Conservation (phyloP, 495 filamentous ascomycete species). For the Tuber magnatum region DNA sequence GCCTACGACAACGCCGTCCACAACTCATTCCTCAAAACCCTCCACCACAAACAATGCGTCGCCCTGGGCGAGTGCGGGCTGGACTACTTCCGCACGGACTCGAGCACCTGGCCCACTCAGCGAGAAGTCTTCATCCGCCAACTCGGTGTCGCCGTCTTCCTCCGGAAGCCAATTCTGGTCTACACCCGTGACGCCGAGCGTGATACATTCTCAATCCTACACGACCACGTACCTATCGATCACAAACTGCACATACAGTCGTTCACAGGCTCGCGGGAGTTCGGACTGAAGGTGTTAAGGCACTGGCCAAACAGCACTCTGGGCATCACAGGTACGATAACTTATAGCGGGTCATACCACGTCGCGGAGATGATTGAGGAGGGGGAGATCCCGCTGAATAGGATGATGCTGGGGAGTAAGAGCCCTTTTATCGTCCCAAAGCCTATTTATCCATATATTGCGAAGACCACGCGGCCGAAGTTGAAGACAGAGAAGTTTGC, state of each 20-base stretch:
- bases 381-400: slow-evolving; percentile 9
- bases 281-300: slow-evolving; percentile 8
- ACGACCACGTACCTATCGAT: slow-evolving; percentile 12
- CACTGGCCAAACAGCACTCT: slow-evolving; percentile 11
- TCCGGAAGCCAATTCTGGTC: slow-evolving; percentile 9
- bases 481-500: slow-evolving; percentile 11
- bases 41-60: slow-evolving; percentile 54
- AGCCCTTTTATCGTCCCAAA: slow-evolving; percentile 13
- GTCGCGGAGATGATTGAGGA: slow-evolving; percentile 9
- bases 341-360: neutral
- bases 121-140: slow-evolving; percentile 13
- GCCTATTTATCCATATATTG: neutral
- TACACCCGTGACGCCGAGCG: slow-evolving; percentile 14
- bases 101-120: neutral
- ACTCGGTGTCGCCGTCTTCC: neutral
- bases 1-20: slow-evolving; percentile 2
- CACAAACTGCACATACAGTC: slow-evolving; percentile 16
- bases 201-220: slow-evolving; percentile 8
- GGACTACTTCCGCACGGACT: slow-evolving; percentile 10
- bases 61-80: slow-evolving; percentile 46
- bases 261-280: slow-evolving; percentile 14
- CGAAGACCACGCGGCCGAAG: slow-evolving; percentile 6
- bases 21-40: slow-evolving; percentile 18
- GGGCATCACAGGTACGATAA: slow-evolving; percentile 11
- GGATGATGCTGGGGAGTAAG: slow-evolving; percentile 13